phyloP scores from a whole-genome alignment of 2,329 filamentous ascomycete species.

The Fusarium kyushuense region DNA sequence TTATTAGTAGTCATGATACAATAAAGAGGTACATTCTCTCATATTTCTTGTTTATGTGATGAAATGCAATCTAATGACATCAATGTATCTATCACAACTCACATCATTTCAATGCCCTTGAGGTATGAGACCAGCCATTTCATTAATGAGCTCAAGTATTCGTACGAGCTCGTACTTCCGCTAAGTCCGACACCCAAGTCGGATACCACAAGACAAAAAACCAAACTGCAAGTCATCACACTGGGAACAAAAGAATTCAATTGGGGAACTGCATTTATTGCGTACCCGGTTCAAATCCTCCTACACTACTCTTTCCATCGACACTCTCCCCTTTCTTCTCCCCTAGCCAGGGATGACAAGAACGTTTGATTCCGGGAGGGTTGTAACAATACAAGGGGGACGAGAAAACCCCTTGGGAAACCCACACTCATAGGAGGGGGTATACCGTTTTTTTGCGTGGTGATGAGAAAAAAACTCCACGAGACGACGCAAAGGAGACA shows the following conservation, averaged over 20 bases:
- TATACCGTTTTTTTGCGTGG: constrained; percentile 12
- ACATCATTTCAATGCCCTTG: neutral
- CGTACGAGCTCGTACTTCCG: constrained; percentile 10
- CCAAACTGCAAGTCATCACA: constrained; percentile 15
- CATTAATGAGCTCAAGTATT: neutral
- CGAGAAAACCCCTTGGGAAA: constrained; percentile 33
- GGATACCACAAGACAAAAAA: neutral
- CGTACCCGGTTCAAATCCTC: constrained; percentile 47
- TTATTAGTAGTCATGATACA: constrained; percentile 22
- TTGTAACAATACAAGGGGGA: constrained; percentile 30
- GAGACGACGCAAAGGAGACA: constrained; percentile 43
- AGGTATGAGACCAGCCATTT: neutral
- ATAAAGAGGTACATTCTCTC: constrained; percentile 2
- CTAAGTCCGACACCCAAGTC: constrained; percentile 7
- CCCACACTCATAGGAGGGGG: constrained; percentile 10
- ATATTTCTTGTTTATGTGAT: neutral
- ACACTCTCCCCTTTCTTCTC: constrained; percentile 37
- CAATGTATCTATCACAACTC: neutral
- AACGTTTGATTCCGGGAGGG: constrained; percentile 28
- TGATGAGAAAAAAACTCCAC: constrained; percentile 16
- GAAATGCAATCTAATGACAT: neutral
- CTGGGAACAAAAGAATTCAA: constrained; percentile 17
- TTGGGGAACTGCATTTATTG: constrained; percentile 49
- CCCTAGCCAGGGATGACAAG: constrained; percentile 34
- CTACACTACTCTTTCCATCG: constrained; percentile 51